These are phyloP conservation scores for Penicillium digitatum DNA, from an alignment of 2,329 filamentous ascomycete species.

Conservation along the genomic window DNA sequence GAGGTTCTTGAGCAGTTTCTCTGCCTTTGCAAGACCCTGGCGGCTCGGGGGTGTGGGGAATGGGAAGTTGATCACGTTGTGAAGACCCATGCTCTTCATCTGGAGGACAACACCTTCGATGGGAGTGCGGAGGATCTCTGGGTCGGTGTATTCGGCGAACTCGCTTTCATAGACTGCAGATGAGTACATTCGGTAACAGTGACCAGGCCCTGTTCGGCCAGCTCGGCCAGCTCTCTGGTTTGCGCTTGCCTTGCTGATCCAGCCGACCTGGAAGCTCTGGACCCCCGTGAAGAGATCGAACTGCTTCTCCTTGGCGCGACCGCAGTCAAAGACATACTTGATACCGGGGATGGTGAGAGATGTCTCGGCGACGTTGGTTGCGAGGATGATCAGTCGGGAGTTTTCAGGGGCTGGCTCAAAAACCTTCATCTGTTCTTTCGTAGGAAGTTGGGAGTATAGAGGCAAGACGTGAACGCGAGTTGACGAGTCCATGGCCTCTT, in stretches of 20 bases:
- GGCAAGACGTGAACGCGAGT: conserved; percentile 82
- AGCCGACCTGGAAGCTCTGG: conserved; percentile 90
- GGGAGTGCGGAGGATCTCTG: conserved; percentile 84
- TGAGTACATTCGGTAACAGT: conserved; percentile 92
- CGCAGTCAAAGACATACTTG: conserved; percentile 92
- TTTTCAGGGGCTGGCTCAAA: conserved; percentile 82
- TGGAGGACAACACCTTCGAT: conserved; percentile 91
- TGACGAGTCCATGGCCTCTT: conserved; percentile 55
- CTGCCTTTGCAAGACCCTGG: conserved; percentile 71
- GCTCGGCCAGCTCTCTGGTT: conserved; percentile 89
- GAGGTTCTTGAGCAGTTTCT: conserved; percentile 80
- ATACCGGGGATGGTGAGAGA: conserved; percentile 95
- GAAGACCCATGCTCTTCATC: conserved; percentile 89
- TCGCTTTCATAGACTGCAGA: conserved; percentile 87
- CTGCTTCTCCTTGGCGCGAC: conserved; percentile 83
- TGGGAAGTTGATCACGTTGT: conserved; percentile 87
- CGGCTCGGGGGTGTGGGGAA: conserved; percentile 87
- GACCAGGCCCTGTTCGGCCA: conserved; percentile 89
- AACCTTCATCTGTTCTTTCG: conserved; percentile 82
- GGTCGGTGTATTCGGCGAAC: conserved; percentile 78
- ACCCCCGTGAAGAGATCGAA: conserved; percentile 87
- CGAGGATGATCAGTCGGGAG: conserved; percentile 78
- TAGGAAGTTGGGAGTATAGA: conserved; percentile 86
- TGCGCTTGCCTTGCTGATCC: conserved; percentile 97
- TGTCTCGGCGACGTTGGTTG: conserved; percentile 96